Conservation (phyloP, 1,284 basidiomycete genomes). For the Papiliotrema terrestris region DNA sequence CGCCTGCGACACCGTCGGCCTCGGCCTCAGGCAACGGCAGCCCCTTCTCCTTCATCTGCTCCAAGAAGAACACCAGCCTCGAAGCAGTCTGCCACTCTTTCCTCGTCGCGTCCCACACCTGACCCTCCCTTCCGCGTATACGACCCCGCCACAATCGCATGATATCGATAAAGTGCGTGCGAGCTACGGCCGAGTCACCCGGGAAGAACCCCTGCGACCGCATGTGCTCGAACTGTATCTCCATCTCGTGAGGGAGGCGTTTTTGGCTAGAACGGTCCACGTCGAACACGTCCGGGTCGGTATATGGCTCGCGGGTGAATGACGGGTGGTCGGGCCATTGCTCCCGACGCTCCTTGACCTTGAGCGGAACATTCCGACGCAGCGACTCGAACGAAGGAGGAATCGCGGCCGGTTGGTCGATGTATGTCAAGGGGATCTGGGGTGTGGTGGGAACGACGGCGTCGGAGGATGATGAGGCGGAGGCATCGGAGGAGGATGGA, state of each 20-base stretch:
- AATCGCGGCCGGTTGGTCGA: background rate
- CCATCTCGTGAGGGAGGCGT: background rate
- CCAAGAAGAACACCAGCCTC: background rate
- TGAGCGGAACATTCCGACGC: background rate
- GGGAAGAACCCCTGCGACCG: slow-evolving; percentile 2
- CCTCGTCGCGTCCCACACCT: background rate
- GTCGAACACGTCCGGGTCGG: slow-evolving; percentile 2
- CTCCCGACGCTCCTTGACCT: background rate
- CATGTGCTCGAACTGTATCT: background rate
- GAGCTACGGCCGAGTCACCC: background rate
- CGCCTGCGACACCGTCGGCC: background rate
- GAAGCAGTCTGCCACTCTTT: background rate
- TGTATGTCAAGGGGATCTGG: background rate
- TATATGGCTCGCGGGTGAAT: background rate
- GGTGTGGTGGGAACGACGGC: background rate
- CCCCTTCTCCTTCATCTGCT: background rate
- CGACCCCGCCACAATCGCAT: background rate
- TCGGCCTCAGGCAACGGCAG: background rate
- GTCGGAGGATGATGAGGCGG: background rate
- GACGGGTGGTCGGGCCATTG: background rate
- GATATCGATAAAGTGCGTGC: background rate
- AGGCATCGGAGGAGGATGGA: background rate
- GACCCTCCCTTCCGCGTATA: background rate
- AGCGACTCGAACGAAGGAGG: background rate
- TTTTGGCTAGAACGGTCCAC: background rate